These are phyloP conservation scores for Daldinia concentrica DNA, from an alignment of 495 filamentous ascomycete genomes.

Conservation along the genomic window DNA sequence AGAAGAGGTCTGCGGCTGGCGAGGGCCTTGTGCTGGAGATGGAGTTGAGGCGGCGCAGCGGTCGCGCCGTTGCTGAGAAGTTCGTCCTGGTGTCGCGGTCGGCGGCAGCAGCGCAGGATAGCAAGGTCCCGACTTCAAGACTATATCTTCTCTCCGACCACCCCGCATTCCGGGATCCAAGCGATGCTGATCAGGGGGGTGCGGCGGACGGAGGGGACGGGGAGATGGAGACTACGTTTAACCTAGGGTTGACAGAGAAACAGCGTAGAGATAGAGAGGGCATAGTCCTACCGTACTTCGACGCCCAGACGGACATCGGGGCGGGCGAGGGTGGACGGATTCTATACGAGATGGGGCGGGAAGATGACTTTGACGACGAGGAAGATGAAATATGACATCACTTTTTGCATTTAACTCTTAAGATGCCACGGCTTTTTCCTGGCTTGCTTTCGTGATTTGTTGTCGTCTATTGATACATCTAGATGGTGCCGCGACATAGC, in stretches of 20 bases:
- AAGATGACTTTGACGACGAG: constrained; percentile 99
- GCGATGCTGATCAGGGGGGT: constrained; percentile 46
- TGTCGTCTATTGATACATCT: constrained; percentile 44
- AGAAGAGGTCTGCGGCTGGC: constrained; percentile 22
- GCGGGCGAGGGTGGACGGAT: constrained; percentile 88
- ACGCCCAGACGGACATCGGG: constrained; percentile 83
- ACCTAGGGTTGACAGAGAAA: constrained; percentile 86
- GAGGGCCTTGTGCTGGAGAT: constrained; percentile 79
- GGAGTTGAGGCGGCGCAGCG: constrained; percentile 84
- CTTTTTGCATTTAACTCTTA: neutral
- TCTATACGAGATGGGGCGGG: constrained; percentile 92
- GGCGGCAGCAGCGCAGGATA: neutral
- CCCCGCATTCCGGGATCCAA: constrained; percentile 67
- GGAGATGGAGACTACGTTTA: constrained; percentile 74
- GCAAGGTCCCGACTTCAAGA: constrained; percentile 48
- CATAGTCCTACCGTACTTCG: constrained; percentile 92
- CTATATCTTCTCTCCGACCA: constrained; percentile 83
- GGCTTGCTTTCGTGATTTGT: constrained; percentile 38
- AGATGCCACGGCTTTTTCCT: constrained; percentile 1
- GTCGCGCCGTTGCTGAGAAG: constrained; percentile 77
- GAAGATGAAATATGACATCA: constrained; percentile 86
- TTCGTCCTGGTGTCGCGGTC: constrained; percentile 69
- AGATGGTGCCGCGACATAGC: constrained; percentile 30
- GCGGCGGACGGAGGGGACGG: constrained; percentile 59
- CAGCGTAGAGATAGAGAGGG: constrained; percentile 85